These are phyloP conservation scores for Phytophthora ramorum DNA, from an alignment of 352 stramenopile genomes.

Conservation along the genomic window DNA sequence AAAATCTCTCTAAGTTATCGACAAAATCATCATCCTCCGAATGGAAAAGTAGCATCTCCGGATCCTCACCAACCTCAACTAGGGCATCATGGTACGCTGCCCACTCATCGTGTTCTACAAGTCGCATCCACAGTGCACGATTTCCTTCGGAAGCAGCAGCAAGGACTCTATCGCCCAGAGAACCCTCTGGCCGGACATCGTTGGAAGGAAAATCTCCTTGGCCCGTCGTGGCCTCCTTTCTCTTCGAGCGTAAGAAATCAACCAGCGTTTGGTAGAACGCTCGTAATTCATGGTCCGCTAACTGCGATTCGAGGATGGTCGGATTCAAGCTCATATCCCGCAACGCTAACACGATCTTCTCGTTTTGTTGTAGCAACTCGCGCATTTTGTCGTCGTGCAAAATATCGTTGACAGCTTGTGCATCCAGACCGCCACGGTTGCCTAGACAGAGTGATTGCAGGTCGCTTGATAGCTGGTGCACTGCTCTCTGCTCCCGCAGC, in stretches of 20 bases:
- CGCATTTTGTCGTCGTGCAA: constrained; percentile 56
- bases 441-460: constrained; percentile 53
- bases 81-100: constrained; percentile 40
- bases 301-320: constrained; percentile 50
- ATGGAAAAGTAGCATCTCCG: constrained; percentile 75
- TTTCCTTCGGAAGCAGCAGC: constrained; percentile 27
- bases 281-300: constrained; percentile 50
- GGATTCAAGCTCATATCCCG: constrained; percentile 77
- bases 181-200: constrained; percentile 1
- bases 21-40: constrained; percentile 57
- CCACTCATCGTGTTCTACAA: constrained; percentile 40
- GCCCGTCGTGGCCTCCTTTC: constrained; percentile 5
- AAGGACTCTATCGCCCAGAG: constrained; percentile 53
- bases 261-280: constrained; percentile 68
- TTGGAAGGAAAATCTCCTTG: neutral
- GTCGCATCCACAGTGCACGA: constrained; percentile 33
- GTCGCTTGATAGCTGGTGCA: constrained; percentile 45
- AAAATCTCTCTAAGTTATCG: constrained; percentile 41
- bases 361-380: constrained; percentile 42
- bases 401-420: constrained; percentile 56
- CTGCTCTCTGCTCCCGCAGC: constrained; percentile 26
- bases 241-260: constrained; percentile 38
- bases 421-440: constrained; percentile 37
- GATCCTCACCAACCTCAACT: constrained; percentile 71
- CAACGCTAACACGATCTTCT: constrained; percentile 57